Evolutionary conservation across 208 protist species (phyloP), one percentile per base, ranked within the genome.

Genomic region (Leishmania aethiopica): DNA sequence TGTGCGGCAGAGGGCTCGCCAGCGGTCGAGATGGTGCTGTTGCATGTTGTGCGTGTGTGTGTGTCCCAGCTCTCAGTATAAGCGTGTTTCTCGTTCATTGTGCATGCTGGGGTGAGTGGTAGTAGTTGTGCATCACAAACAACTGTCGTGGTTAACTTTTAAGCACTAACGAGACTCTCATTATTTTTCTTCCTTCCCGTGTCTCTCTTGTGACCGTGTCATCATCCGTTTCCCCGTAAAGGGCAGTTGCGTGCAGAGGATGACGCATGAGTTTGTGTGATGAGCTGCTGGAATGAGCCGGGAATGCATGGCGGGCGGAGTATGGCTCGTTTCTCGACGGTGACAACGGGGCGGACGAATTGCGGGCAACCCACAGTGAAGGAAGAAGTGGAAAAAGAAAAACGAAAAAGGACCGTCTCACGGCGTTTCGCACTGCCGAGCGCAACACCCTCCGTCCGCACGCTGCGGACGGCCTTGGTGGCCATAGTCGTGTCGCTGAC

Each of bases 131-230:
- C 49, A 76, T 76, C 72, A 62, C 72, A 76, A 8, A 53, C n/a
- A 59, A 8, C n/a, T 45, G 35, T 28, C 10, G 59, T 62, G 75
- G 75, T 67, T 75, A 77, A 76, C 59, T 70, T 42, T 80, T 80
- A 82, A 51, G 35, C 78, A 28, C 72, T 76, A 53, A 53, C 49
- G 51, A 25, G 28, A 60, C 49, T 76, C 32, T 15, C 47, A 60
- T 60, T 60, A 35, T 55, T 40, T 62, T 76, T 76, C 3, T 57
- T 49, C n/a, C n/a, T 25, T 45, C 42, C 28, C 45, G 22, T 60
- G 47, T 60, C 47, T 37, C 10, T 11, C 17, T 75, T 35, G 42
- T 40, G 71, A 49, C 71, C n/a, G 17, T 37, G 11, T 60, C 49
- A 25, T n/a, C 25, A 3, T 49, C 72, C 40, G 13, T 59, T 60